Evolutionary conservation across 306 rosid genomes (phyloP).

Genomic region (Quercus ilex): DNA sequence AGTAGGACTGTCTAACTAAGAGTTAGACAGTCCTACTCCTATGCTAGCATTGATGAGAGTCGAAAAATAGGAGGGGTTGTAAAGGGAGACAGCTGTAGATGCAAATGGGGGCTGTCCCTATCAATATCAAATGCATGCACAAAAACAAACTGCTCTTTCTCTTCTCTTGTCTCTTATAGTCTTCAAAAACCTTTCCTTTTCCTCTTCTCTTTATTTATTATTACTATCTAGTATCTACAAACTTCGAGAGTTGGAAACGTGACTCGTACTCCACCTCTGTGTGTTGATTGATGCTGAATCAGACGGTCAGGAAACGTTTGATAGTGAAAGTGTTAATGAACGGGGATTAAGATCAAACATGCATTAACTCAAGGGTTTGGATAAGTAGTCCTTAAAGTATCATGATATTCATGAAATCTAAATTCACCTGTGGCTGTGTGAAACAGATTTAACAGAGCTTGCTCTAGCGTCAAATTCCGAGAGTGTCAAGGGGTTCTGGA

Average conservation of each 20-base stretch:
- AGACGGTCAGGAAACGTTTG: background rate
- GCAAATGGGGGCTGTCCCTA: constrained; percentile 13
- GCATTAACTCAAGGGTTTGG: no score
- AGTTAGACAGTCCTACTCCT: no score
- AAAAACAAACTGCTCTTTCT: constrained; percentile 4
- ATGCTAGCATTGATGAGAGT: background rate
- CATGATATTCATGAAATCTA: fast-evolving
- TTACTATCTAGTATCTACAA: no score
- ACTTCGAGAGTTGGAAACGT: no score
- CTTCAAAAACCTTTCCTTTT: background rate
- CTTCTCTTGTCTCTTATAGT: background rate
- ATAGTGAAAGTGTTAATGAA: background rate
- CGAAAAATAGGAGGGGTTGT: background rate
- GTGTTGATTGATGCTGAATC: no score
- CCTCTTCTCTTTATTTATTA: background rate
- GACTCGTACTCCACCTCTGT: background rate
- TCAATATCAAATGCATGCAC: background rate
- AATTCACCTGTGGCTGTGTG: no score
- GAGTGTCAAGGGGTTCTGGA: no score
- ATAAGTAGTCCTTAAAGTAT: no score
- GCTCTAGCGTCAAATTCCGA: no score
- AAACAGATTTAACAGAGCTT: no score
- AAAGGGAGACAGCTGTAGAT: constrained; percentile 5
- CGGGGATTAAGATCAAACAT: background rate
- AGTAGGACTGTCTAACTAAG: no score